Conservation (phyloP, 2,329 filamentous ascomycete species). For the Alternaria ventricosa region DNA sequence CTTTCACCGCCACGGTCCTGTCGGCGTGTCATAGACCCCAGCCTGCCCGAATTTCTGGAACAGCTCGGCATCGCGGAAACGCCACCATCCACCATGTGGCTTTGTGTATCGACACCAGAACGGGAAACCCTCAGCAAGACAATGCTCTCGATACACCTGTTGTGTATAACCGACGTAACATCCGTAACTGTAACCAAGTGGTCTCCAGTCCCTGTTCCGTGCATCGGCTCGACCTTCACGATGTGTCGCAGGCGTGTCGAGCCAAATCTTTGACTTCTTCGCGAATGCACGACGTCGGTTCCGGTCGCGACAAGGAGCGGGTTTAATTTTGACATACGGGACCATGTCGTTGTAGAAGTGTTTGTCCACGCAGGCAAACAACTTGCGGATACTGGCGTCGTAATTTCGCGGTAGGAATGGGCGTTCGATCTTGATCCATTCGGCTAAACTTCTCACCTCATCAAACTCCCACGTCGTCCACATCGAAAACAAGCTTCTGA, state of each 20-base stretch:
- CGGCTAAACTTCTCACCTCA: slow-evolving; percentile 1
- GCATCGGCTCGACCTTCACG: background rate
- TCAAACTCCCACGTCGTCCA: slow-evolving; percentile 3
- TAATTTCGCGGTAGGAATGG: background rate
- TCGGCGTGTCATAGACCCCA: background rate
- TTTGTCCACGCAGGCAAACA: background rate
- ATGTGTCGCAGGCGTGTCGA: background rate
- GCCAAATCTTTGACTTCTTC: background rate
- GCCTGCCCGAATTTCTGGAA: background rate
- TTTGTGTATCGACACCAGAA: background rate
- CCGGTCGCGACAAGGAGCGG: background rate
- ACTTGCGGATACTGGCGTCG: background rate
- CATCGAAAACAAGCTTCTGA: background rate
- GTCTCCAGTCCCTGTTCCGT: background rate
- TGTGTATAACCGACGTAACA: background rate
- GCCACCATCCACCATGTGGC: background rate
- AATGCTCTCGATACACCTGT: background rate
- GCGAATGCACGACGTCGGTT: background rate
- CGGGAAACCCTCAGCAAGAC: background rate
- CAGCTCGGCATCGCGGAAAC: background rate
- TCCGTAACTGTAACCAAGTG: background rate
- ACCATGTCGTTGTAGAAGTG: background rate
- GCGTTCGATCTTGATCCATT: slow-evolving; percentile 4
- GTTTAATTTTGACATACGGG: background rate
- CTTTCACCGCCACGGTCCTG: background rate